phyloP scores from a whole-genome alignment of 805 yeast genomes.

The Saccharomycopsis oosterbeekiorum region DNA sequence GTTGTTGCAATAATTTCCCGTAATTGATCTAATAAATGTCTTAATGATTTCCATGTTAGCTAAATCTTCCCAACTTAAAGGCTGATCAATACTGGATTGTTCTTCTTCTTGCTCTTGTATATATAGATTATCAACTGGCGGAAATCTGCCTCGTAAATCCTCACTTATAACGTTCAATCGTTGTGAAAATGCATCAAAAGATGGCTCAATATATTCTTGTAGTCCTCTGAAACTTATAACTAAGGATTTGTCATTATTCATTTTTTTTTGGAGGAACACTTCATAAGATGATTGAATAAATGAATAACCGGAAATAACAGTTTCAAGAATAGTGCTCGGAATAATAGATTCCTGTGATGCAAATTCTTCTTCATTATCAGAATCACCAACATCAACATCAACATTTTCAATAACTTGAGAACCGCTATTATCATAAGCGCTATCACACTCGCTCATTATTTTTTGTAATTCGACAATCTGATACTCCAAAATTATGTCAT shows the following conservation, averaged over 20 bases:
- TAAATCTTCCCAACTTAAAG: slow-evolving; percentile 4
- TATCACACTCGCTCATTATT: slow-evolving; percentile 1
- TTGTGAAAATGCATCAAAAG: background rate
- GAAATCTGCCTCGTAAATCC: slow-evolving; percentile 1
- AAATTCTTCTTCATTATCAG: slow-evolving; percentile 9
- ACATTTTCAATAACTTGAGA: background rate
- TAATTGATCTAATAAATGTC: slow-evolving; percentile 6
- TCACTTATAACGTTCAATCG: background rate
- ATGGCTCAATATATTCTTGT: background rate
- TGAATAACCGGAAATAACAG: slow-evolving; percentile 7
- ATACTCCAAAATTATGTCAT: slow-evolving; percentile 7
- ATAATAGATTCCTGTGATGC: slow-evolving; percentile 15
- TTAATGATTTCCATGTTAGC: slow-evolving; percentile 8
- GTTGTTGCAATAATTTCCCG: background rate
- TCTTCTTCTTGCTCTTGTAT: background rate
- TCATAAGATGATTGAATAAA: slow-evolving; percentile 14
- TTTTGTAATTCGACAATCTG: slow-evolving; percentile 15
- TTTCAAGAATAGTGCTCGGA: slow-evolving; percentile 15
- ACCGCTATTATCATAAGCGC: background rate
- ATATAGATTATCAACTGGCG: background rate
- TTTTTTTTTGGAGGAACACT: background rate
- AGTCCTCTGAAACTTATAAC: background rate
- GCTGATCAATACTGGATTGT: background rate
- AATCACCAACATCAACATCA: background rate
- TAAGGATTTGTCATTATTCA: background rate